A percentile compares a stretch with the other conserved stretches of the same genome.
These are phyloP conservation scores for Xylaria intraflava DNA, from an alignment of 495 filamentous ascomycete genomes.

Conservation along the genomic window DNA sequence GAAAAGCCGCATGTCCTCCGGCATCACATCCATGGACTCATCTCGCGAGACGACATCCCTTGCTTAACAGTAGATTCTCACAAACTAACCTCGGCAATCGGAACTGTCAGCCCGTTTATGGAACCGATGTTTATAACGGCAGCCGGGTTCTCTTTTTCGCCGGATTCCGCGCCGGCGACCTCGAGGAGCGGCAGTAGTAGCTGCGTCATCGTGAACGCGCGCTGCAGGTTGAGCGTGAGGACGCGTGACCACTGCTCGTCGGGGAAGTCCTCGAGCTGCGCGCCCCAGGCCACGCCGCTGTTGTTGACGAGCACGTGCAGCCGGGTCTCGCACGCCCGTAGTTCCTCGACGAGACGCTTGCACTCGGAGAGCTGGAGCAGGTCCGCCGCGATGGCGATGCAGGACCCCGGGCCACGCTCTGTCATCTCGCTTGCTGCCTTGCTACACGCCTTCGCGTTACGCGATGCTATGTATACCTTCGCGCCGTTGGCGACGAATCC, in stretches of 20 bases:
- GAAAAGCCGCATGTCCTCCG: not conserved
- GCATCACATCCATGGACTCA: not conserved
- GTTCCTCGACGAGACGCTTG: constrained; percentile 55
- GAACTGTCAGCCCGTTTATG: constrained; percentile 43
- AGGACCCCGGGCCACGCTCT: constrained; percentile 5
- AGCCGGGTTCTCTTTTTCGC: constrained; percentile 39
- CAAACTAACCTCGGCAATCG: constrained; percentile 1
- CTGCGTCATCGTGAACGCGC: constrained; percentile 74
- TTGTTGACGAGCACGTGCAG: constrained; percentile 75
- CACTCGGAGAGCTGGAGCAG: constrained; percentile 65
- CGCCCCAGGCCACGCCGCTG: constrained; percentile 57
- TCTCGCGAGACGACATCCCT: not conserved
- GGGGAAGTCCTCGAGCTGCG: constrained; percentile 61
- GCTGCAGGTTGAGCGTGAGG: constrained; percentile 70
- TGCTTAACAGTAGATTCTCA: not conserved
- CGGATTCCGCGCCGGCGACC: constrained; percentile 31
- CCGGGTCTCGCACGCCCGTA: constrained; percentile 54
- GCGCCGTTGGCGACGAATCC: constrained; percentile 71
- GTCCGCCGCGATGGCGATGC: constrained; percentile 57
- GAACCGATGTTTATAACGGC: constrained; percentile 72
- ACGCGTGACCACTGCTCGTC: constrained; percentile 62
- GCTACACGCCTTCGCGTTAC: constrained; percentile 43
- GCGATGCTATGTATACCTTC: constrained; percentile 72
- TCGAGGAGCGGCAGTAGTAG: constrained; percentile 65
- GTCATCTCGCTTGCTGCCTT: constrained; percentile 30